Conservation (phyloP, 352 stramenopile genomes). For the Globisporangium abappressorium region DNA sequence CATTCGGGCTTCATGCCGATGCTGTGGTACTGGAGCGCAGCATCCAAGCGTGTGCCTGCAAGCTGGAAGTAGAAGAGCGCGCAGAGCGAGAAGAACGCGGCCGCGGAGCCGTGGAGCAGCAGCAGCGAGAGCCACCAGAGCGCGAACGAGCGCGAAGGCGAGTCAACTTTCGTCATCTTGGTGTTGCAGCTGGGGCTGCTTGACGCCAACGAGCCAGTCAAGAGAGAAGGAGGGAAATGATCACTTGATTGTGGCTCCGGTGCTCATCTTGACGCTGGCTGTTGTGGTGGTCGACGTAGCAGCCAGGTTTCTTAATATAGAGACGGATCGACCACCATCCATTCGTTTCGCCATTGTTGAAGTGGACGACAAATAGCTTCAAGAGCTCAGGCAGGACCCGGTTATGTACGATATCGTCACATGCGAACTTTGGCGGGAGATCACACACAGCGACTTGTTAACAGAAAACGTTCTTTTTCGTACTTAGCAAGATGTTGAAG, state of each 20-base stretch:
- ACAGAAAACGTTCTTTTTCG: not conserved
- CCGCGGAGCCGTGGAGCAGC: not conserved
- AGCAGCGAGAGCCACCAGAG: not conserved
- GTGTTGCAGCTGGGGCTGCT: not conserved
- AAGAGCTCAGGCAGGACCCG: not conserved
- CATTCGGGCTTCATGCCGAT: not conserved
- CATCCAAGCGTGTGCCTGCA: constrained; percentile 8
- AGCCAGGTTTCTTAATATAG: too few species aligned
- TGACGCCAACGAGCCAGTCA: not conserved
- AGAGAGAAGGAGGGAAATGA: not conserved
- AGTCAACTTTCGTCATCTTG: not conserved
- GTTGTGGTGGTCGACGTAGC: too few species aligned
- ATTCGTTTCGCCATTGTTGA: not conserved
- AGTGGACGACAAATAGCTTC: not conserved
- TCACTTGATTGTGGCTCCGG: not conserved
- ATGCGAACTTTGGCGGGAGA: too few species aligned
- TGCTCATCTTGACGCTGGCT: not conserved
- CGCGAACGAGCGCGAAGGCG: not conserved
- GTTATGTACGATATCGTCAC: not conserved
- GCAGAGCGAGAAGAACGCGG: not conserved
- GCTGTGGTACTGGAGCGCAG: not conserved
- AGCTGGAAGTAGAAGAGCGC: constrained; percentile 13
- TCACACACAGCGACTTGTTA: not conserved
- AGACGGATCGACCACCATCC: not conserved
- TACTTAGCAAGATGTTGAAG: not conserved